Conservation (phyloP, 768 basidiomycete species). For the Boletus reticulatus region DNA sequence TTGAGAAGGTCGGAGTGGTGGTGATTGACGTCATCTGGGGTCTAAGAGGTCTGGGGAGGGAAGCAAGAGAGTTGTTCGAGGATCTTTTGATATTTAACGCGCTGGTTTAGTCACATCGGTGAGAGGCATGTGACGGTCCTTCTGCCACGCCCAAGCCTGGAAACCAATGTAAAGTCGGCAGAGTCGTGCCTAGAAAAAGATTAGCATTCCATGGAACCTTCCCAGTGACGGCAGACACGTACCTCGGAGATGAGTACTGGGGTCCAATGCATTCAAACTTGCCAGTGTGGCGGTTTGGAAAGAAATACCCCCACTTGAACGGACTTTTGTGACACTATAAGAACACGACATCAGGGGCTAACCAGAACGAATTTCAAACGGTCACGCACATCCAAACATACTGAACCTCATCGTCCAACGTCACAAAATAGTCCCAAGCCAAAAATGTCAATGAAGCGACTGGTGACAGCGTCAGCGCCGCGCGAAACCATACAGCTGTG, state of each 20-base stretch:
- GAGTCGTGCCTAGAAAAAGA: no score
- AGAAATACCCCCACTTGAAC: slow-evolving; percentile 30
- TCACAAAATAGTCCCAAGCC: slow-evolving; percentile 12
- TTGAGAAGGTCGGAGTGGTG: not conserved
- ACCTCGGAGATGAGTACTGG: no score
- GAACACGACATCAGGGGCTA: not conserved
- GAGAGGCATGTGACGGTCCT: not conserved
- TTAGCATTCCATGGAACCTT: not conserved
- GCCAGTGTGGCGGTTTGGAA: not conserved
- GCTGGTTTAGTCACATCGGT: not conserved
- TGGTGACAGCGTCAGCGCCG: slow-evolving; percentile 2
- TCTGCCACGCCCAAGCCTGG: no score
- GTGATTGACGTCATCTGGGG: slow-evolving; percentile 3
- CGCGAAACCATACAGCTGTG: slow-evolving; percentile 4
- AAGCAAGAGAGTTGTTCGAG: not conserved
- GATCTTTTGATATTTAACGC: not conserved
- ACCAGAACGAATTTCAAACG: not conserved
- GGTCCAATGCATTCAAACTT: no score
- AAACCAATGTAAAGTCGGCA: not conserved
- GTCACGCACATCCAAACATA: slow-evolving; percentile 24
- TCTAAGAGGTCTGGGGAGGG: not conserved
- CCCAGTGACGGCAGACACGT: not conserved
- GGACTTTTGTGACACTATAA: slow-evolving; percentile 19
- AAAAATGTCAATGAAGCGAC: slow-evolving; percentile 13
- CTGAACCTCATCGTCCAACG: slow-evolving; percentile 14